Percentiles rank a stretch among this genome's conserved stretches.
Evolutionary conservation across 2,329 filamentous ascomycete species (phyloP).

Genomic region (Ascochyta clinopodiicola): DNA sequence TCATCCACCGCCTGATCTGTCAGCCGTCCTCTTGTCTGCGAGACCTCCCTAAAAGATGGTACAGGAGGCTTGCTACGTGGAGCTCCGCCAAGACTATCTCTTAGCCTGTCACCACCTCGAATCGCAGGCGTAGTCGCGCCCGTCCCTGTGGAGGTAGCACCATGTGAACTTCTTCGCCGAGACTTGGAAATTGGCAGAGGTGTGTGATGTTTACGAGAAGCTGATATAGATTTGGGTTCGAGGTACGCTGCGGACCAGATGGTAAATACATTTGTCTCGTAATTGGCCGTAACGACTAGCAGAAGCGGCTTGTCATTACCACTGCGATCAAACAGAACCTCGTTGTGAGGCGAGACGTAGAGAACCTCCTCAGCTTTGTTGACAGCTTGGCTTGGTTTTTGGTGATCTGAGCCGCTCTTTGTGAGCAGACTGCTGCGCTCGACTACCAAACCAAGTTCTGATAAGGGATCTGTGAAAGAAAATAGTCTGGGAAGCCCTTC

Average conservation of each 20-base stretch:
- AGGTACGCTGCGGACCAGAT: constrained; percentile 86
- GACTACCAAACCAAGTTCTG: constrained; percentile 84
- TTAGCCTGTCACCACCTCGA: constrained; percentile 66
- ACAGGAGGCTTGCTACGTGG: constrained; percentile 53
- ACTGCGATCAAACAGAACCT: constrained; percentile 59
- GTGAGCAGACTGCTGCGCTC: constrained; percentile 40
- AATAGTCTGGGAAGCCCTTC: constrained; percentile 76
- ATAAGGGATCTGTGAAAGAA: constrained; percentile 82
- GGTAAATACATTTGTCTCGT: constrained; percentile 76
- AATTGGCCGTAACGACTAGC: constrained; percentile 81
- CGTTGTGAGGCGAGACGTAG: constrained; percentile 74
- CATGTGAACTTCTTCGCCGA: constrained; percentile 68
- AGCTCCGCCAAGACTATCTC: constrained; percentile 76
- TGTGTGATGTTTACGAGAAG: constrained; percentile 50
- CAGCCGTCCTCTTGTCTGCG: constrained; percentile 39
- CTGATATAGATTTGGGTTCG: constrained; percentile 64
- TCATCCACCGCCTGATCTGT: constrained; percentile 53
- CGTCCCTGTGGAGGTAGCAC: constrained; percentile 65
- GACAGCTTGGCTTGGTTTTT: constrained; percentile 62
- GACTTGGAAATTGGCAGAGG: constrained; percentile 52
- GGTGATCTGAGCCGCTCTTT: constrained; percentile 40
- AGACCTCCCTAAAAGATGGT: constrained; percentile 48
- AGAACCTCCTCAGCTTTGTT: constrained; percentile 82
- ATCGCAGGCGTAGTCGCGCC: constrained; percentile 77
- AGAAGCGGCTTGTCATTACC: constrained; percentile 60